Conservation (phyloP, 2,329 filamentous ascomycete genomes). For the Botrytis hyacinthi region DNA sequence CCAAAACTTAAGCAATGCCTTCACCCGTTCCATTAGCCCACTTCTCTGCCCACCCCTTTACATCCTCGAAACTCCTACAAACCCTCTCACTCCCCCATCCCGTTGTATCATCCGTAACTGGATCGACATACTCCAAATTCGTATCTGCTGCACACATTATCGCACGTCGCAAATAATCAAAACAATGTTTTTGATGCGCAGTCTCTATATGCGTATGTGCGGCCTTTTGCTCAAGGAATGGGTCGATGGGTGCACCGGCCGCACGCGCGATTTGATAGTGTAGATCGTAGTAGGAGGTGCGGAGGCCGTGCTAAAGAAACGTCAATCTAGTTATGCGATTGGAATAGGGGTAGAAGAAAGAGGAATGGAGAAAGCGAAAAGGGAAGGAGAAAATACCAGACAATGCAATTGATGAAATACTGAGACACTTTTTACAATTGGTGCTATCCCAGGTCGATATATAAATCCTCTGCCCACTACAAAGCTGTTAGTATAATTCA, state of each 20-base stretch:
- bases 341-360: neutral
- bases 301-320: constrained; percentile 6
- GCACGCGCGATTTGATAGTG: neutral
- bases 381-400: constrained; percentile 12
- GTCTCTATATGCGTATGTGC: constrained; percentile 1
- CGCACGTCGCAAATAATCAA: constrained; percentile 25
- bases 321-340: neutral
- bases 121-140: constrained; percentile 21
- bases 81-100: constrained; percentile 24
- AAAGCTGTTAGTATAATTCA: neutral
- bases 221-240: constrained; percentile 11
- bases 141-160: constrained; percentile 27
- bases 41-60: constrained; percentile 22
- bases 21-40: constrained; percentile 12
- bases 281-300: constrained; percentile 4
- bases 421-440: constrained; percentile 2
- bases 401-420: constrained; percentile 29
- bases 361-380: no score
- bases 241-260: neutral
- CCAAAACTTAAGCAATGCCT: neutral
- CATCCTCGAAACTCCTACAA: constrained; percentile 25
- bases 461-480: constrained; percentile 13
- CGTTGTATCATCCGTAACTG: constrained; percentile 16
- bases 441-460: constrained; percentile 10
- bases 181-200: constrained; percentile 23